These are phyloP conservation scores for Pseudogymnoascus sp. DNA, from an alignment of 2,329 filamentous ascomycete species.

Conservation along the genomic window DNA sequence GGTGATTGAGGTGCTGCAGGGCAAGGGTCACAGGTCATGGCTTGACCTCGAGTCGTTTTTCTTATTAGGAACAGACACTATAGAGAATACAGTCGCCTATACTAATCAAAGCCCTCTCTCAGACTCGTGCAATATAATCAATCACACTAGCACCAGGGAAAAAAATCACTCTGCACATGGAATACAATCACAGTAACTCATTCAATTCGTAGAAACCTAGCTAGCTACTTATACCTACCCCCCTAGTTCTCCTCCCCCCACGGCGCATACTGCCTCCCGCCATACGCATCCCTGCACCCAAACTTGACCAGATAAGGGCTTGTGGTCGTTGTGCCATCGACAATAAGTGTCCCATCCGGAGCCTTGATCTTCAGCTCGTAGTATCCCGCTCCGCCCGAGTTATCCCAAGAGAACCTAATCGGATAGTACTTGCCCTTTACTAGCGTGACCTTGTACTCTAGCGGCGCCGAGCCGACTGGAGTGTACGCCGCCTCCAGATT, in stretches of 20 bases:
- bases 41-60: too few species aligned
- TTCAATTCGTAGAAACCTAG: not conserved
- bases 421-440: not conserved
- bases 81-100: too few species aligned
- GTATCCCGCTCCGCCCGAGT: not conserved
- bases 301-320: slow-evolving; percentile 6
- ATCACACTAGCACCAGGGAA: too few species aligned
- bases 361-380: slow-evolving; percentile 3
- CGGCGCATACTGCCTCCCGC: not conserved
- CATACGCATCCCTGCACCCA: not conserved
- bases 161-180: not conserved
- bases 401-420: not conserved
- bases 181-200: not conserved
- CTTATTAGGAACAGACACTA: too few species aligned
- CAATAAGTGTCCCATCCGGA: slow-evolving; percentile 7
- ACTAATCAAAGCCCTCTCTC: too few species aligned
- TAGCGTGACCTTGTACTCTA: not conserved
- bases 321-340: not conserved
- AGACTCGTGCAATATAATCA: too few species aligned
- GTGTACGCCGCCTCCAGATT: slow-evolving; percentile 9
- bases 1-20: slow-evolving; percentile 27
- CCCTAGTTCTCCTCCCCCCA: not conserved
- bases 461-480: not conserved
- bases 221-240: not conserved
- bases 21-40: too few species aligned